Base-by-base conservation (phyloP, 1,284 basidiomycete species). In the Rhodotorula sp. region DNA sequence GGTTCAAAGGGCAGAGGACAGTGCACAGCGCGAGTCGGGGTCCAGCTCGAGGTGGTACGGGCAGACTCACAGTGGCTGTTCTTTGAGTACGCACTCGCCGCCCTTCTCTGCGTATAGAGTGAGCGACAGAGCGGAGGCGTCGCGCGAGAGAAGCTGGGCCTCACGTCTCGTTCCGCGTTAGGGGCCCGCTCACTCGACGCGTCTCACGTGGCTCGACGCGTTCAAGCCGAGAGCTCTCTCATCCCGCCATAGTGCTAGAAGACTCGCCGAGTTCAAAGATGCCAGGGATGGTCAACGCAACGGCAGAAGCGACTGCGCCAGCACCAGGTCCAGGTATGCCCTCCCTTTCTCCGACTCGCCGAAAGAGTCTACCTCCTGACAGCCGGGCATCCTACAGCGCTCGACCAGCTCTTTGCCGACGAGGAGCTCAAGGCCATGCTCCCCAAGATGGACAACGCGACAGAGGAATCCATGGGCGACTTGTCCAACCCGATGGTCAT, bases 401-500 rank as follows among this genome's bases (percentile, higher is more conserved):
- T 75, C 71, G 70, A 65, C 20, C 64, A 75, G 59, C 67, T 75
- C 15, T 75, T 75, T 58, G 54, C 56, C 7, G 71, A 72, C 52
- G 74, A 75, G 14, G 57, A 70, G 15, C 66, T 65, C 43, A 43
- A 54, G 5, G 52, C 52, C 26, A 59, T 59, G 46, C 54, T 69
- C 46, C 58, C 64, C 3, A 62, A 60, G 46, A 54, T 71, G 54
- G 58, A 64, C n/a, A 57, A 67, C 62, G 66, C 70, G 10, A 68
- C 67, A 16, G 64, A 64, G 26, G 69, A 68, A 57, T 58, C 65
- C 29, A 67, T 76, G 69, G 65, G 71, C 64, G 81, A 84, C 76
- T 82, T 85, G n/a, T 81, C 81, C 62, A 85, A 86, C 58, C 86
- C 86, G 1, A 84, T 86, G 78, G 86, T 87, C 64, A 95, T 97